Evolutionary conservation across 116 monocot genomes (phyloP), one percentile per base, ranked within the genome.

Genomic region (Zostera marina): DNA sequence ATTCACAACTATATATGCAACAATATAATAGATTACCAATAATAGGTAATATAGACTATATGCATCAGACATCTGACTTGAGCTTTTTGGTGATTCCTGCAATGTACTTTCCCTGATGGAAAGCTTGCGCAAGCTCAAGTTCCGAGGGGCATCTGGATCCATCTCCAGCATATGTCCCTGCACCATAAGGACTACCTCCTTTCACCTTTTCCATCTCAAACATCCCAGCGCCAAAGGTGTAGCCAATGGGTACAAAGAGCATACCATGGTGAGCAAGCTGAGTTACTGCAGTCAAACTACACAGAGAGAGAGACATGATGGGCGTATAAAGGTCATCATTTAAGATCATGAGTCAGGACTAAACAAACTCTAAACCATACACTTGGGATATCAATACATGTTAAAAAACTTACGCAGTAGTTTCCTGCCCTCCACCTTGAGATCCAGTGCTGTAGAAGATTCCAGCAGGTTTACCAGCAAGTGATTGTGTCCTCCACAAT

Each of bases 151-250:
- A 22, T 55, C 84, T 76, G 11, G 80, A 71, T 11, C 84, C 84
- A 47, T 84, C 84, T 0, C 79, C 84, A 15, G 84, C 85, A 40
- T 66, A 83, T 14, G 88, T 89, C 12, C 88, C 88, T 15, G 88
- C 72, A 15, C 92, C 92, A 45, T 92, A 92, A 10, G 92, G 92
- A 61, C 92, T 86, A 44, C 92, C 92, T 19, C 83, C 92, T 65
- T 78, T 86, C 53, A 92, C 56, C 7, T 83, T 44, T 40, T 80
- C 92, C 76, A 92, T 92, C 67, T 82, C 83, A 54, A 86, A 92
- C 83, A 92, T 86, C 9, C 81, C 84, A 20, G 83, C 92, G 0
- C 92, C 92, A 22, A 92, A 83, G 24, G 92, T 86, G 78, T 92
- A 92, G 8, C 92, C 92, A 22, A 86, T 72, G 7, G 92, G 86